phyloP scores from a whole-genome alignment of 305 asterid species.

The Solanum hybrid region DNA sequence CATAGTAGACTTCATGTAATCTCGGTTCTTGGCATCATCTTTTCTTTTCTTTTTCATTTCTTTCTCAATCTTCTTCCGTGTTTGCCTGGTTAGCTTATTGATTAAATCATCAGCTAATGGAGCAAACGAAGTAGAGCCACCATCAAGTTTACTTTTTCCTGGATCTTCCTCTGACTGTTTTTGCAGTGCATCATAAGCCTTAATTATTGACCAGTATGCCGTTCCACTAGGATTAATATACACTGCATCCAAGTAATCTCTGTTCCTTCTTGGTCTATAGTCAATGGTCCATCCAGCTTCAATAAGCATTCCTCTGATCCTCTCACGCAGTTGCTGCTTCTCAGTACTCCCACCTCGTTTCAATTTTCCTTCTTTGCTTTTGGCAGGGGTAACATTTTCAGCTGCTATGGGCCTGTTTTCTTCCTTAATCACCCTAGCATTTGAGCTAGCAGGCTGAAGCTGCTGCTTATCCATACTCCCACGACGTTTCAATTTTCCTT shows the following conservation, averaged over 20 bases:
- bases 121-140: slow-evolving; percentile 49
- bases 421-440: slow-evolving; percentile 3
- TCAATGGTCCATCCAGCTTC: slow-evolving; percentile 85
- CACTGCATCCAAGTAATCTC: slow-evolving; percentile 89
- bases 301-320: slow-evolving; percentile 69
- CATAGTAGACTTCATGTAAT: slow-evolving; percentile 23
- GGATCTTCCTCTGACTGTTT: slow-evolving; percentile 53
- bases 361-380: slow-evolving; percentile 43
- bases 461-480: slow-evolving; percentile 82
- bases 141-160: slow-evolving; percentile 27
- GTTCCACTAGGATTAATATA: slow-evolving; percentile 79
- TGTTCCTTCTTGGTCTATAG: slow-evolving; percentile 79
- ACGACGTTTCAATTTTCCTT: slow-evolving; percentile 52
- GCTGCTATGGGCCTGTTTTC: slow-evolving; percentile 7
- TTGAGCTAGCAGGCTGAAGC: slow-evolving; percentile 24
- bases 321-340: slow-evolving; percentile 76
- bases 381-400: slow-evolving; percentile 19
- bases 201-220: slow-evolving; percentile 87
- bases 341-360: slow-evolving; percentile 84
- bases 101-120: slow-evolving; percentile 74
- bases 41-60: slow-evolving; percentile 72
- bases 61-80: slow-evolving; percentile 78
- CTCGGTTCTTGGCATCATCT: slow-evolving; percentile 27
- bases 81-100: slow-evolving; percentile 80
- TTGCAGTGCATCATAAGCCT: slow-evolving; percentile 87